Percentiles rank a stretch among this genome's conserved stretches.
Evolutionary conservation across 2,329 filamentous ascomycete genomes (phyloP).

Genomic region (Pseudogymnoascus sp.): DNA sequence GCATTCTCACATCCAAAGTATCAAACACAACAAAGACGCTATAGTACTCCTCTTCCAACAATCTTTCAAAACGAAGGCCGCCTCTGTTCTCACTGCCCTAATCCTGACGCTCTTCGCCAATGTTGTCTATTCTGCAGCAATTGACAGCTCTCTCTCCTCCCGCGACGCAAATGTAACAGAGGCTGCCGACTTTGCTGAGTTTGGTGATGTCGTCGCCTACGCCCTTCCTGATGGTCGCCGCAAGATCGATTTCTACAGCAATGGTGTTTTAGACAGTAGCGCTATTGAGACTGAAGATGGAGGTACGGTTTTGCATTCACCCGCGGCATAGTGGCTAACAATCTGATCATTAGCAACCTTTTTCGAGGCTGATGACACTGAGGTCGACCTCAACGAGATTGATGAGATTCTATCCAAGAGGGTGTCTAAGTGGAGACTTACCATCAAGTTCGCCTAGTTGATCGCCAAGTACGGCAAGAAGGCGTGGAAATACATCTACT

Average conservation of each 20-base stretch:
- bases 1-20: not conserved
- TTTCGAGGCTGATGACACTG: not conserved
- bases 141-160: not conserved
- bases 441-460: constrained; percentile 4
- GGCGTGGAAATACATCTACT: constrained; percentile 6
- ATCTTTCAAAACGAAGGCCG: not conserved
- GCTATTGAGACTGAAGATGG: constrained; percentile 1
- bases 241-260: not conserved
- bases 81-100: not conserved
- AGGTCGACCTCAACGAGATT: not conserved
- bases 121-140: not conserved
- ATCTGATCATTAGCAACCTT: not conserved
- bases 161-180: not conserved
- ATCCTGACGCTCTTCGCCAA: not conserved
- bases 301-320: not conserved
- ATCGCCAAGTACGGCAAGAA: not conserved
- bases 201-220: constrained; percentile 12
- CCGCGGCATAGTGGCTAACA: not conserved
- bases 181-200: not conserved
- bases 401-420: not conserved
- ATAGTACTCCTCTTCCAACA: not conserved
- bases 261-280: not conserved
- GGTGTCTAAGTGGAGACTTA: not conserved
- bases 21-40: not conserved
- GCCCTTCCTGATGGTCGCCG: not conserved